A percentile compares a stretch with the other conserved stretches of the same genome.
Evolutionary conservation across 257 asterid species (phyloP).

Genomic region (Echites panduratus): DNA sequence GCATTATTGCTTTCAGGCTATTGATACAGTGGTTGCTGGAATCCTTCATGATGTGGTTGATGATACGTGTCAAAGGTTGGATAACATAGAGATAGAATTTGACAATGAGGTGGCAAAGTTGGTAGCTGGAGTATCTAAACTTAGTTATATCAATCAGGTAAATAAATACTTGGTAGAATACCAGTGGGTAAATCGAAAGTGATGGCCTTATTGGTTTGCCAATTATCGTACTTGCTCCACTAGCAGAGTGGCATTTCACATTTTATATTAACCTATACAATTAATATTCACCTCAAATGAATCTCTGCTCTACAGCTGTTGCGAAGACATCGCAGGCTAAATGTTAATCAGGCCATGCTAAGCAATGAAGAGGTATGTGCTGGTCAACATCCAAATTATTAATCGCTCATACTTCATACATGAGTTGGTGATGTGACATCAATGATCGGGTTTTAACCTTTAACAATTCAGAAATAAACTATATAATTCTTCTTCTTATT

Average conservation of each 20-base stretch:
- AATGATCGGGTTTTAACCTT: neutral
- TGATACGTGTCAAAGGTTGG: constrained; percentile 71
- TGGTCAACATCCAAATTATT: constrained; percentile 11
- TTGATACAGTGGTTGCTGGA: constrained; percentile 90
- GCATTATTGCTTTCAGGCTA: constrained; percentile 43
- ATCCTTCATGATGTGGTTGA: constrained; percentile 91
- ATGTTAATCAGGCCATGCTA: constrained; percentile 53
- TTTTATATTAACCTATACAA: neutral
- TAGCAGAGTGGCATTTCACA: neutral
- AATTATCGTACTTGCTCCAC: neutral
- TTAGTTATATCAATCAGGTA: constrained; percentile 95
- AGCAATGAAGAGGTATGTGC: constrained; percentile 75
- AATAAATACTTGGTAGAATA: neutral
- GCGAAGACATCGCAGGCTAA: constrained; percentile 87
- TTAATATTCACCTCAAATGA: constrained; percentile 9
- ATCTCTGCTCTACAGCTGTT: constrained; percentile 50
- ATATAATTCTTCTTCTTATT: neutral
- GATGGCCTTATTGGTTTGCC: neutral
- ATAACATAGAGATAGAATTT: constrained; percentile 68
- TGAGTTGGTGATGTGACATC: constrained; percentile 9
- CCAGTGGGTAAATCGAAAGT: neutral
- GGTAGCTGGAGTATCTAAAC: constrained; percentile 92
- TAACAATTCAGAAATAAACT: neutral
- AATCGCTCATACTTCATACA: constrained; percentile 15
- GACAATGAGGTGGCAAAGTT: constrained; percentile 72